These are phyloP conservation scores for Chlorella sp. DNA, from an alignment of 139 green algal genomes.

Conservation along the genomic window DNA sequence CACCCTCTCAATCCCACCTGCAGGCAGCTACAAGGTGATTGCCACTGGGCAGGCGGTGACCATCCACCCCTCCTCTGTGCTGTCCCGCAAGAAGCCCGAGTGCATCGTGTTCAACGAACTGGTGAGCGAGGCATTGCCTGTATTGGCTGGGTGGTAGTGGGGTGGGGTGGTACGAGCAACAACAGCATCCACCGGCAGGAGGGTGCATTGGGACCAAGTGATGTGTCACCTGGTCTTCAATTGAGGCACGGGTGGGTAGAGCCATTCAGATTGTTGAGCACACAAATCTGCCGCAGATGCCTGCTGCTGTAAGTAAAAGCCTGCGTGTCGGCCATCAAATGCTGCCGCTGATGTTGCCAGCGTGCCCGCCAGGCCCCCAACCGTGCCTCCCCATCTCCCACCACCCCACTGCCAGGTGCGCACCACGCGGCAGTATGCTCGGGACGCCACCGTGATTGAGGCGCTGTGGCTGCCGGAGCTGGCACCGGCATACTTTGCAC, in stretches of 20 bases:
- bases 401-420: slow-evolving; percentile 41
- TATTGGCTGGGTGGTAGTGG: background rate
- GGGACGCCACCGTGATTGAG: slow-evolving; percentile 70
- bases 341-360: background rate
- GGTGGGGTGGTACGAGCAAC: background rate
- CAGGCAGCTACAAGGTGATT: slow-evolving; percentile 79
- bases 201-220: background rate
- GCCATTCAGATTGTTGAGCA: too few species aligned
- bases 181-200: too few species aligned
- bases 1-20: background rate
- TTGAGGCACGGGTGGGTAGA: background rate
- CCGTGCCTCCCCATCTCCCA: background rate
- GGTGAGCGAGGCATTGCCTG: slow-evolving; percentile 31
- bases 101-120: slow-evolving; percentile 89
- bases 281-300: background rate
- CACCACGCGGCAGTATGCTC: slow-evolving; percentile 81
- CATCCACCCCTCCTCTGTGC: slow-evolving; percentile 87
- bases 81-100: slow-evolving; percentile 64
- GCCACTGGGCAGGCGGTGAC: slow-evolving; percentile 71
- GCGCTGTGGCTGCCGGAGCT: slow-evolving; percentile 82
- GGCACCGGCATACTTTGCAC: slow-evolving; percentile 73
- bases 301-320: background rate
- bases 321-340: background rate
- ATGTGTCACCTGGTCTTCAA: background rate
- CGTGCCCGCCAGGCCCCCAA: background rate